Conservation (phyloP, 805 yeast genomes). For the Pichia gijzeniarum region DNA sequence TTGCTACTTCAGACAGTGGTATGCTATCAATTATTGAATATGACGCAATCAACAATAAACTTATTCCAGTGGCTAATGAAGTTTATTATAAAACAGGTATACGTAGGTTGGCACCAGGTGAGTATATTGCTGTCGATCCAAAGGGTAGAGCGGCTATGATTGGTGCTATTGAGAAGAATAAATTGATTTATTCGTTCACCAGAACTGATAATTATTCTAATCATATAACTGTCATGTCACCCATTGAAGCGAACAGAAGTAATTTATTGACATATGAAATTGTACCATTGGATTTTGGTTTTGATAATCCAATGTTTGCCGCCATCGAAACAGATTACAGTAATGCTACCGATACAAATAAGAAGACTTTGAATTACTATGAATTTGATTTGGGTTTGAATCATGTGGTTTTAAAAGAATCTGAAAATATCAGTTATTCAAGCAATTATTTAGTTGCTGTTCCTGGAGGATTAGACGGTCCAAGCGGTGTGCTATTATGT, state of each 20-base stretch:
- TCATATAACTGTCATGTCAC: conserved; percentile 55
- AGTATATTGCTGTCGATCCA: conserved; percentile 63
- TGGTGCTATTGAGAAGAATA: conserved; percentile 67
- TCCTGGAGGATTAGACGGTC: conserved; percentile 69
- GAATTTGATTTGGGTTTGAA: conserved; percentile 84
- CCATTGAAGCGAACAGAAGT: conserved; percentile 59
- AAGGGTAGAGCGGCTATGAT: conserved; percentile 63
- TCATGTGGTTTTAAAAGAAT: conserved; percentile 51
- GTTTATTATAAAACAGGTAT: conserved; percentile 72
- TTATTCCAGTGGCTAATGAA: conserved; percentile 45
- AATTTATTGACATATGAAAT: conserved; percentile 45
- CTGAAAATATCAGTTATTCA: conserved; percentile 32
- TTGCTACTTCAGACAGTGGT: conserved; percentile 77
- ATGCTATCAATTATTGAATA: conserved; percentile 43
- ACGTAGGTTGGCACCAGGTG: conserved; percentile 70
- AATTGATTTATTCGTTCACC: conserved; percentile 60
- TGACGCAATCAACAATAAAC: conserved; percentile 25
- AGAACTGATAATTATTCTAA: conserved; percentile 34
- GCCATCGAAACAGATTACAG: conserved; percentile 61
- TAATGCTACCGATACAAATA: conserved; percentile 17
- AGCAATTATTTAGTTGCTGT: conserved; percentile 55
- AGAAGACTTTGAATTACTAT: conserved; percentile 50
- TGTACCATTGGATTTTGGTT: conserved; percentile 65
- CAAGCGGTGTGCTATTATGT: conserved; percentile 64
- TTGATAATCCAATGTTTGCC: conserved; percentile 81